A percentile compares a stretch with the other conserved stretches of the same genome.
phyloP scores from a whole-genome alignment of 441 rosid species.

The Gossypium davidsonii region DNA sequence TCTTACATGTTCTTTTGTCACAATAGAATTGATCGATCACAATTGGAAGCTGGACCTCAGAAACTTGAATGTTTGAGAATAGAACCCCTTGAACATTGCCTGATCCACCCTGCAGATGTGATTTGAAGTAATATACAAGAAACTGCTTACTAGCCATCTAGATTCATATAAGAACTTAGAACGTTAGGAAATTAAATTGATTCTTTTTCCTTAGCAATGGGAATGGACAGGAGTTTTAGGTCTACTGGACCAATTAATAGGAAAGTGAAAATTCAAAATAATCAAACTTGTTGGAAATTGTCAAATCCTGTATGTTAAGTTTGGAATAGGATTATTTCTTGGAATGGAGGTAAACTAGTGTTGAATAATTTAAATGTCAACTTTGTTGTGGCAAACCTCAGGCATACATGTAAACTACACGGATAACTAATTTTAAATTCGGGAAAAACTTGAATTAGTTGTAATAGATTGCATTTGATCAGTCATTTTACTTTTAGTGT shows the following conservation, averaged over 20 bases:
- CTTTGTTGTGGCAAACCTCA: not conserved
- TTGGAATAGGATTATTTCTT: not conserved
- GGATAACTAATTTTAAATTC: not conserved
- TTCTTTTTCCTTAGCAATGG: not conserved
- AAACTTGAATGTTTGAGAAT: constrained; percentile 89
- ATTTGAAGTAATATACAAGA: constrained; percentile 16
- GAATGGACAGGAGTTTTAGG: not conserved
- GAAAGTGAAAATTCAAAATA: not conserved
- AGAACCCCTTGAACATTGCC: constrained; percentile 75
- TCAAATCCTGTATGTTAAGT: not conserved
- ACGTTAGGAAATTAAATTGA: not conserved
- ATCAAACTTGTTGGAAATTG: not conserved
- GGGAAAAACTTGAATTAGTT: not conserved
- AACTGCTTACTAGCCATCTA: constrained; percentile 7
- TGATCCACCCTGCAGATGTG: constrained; percentile 75
- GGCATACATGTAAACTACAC: not conserved
- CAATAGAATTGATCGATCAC: constrained; percentile 95
- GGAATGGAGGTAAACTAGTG: not conserved
- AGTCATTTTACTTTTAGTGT: no score
- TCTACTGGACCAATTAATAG: not conserved
- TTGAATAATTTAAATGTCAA: not conserved
- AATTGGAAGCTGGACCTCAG: constrained; percentile 82
- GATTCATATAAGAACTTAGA: not conserved
- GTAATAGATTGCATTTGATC: no score
- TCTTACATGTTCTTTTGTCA: constrained; percentile 64